Evolutionary conservation across 1,284 basidiomycete genomes (phyloP).

Genomic region (Pholiota adiposa): DNA sequence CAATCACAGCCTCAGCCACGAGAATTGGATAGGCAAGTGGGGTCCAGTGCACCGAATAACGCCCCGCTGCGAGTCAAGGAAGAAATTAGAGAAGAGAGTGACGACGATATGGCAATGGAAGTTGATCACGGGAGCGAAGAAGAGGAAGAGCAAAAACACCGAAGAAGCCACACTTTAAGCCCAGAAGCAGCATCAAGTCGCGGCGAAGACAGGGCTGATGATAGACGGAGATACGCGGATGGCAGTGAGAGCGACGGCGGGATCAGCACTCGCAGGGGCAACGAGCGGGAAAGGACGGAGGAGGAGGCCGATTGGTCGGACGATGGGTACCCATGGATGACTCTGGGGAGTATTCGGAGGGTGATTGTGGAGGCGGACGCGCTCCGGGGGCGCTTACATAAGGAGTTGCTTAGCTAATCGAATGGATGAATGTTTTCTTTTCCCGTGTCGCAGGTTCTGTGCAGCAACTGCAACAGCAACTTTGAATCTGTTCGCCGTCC

Average conservation of each 20-base stretch:
- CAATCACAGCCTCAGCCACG: slow-evolving; percentile 12
- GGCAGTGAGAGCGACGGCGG: neutral
- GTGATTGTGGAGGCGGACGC: slow-evolving; percentile 10
- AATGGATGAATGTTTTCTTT: slow-evolving; percentile 19
- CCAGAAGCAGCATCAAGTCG: slow-evolving; percentile 4
- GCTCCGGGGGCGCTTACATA: slow-evolving; percentile 7
- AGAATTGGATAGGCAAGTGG: neutral
- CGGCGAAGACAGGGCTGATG: neutral
- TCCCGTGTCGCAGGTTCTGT: slow-evolving; percentile 8
- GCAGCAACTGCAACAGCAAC: slow-evolving; percentile 21
- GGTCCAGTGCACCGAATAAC: neutral
- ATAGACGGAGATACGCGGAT: slow-evolving; percentile 1
- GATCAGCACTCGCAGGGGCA: neutral
- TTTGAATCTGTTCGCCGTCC: slow-evolving; percentile 16
- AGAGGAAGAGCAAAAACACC: neutral
- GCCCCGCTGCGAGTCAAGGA: neutral
- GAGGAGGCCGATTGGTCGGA: slow-evolving; percentile 6
- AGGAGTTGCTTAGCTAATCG: slow-evolving; percentile 22
- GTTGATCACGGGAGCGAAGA: slow-evolving; percentile 6
- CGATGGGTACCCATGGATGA: slow-evolving; percentile 18
- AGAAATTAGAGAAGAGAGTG: neutral
- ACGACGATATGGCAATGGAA: slow-evolving; percentile 1
- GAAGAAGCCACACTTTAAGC: slow-evolving; percentile 1
- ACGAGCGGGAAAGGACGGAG: slow-evolving; percentile 3
- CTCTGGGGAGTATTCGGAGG: slow-evolving; percentile 11